Base-by-base conservation (phyloP, 2,329 filamentous ascomycete species). In the Zasmidium cellare region DNA sequence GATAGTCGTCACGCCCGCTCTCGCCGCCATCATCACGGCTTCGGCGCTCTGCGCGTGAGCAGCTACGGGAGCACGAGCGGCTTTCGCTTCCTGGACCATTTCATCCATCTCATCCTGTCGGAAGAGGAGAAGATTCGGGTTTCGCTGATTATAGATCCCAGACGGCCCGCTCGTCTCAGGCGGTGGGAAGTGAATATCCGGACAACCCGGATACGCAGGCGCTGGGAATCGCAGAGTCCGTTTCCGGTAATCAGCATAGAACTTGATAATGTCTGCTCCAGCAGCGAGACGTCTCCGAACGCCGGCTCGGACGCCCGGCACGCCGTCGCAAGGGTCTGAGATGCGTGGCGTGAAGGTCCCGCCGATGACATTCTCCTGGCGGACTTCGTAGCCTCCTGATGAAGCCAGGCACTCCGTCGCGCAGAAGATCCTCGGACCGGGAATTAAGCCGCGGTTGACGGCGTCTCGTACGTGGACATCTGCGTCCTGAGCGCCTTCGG, bases 381-480 rank as follows among this genome's bases (percentile, higher is more conserved):
- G 58, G 11, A 78, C 67, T 63, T 80, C 81, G 62, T 82, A 84
- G 0, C 79, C 77, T 9, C 80, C 78, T 9, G 75, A 79, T 41
- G 75, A 79, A 3, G 81, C 80, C 12, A 85, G 70, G 19, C 76
- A 76, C 55, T 81, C 76, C 0, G 81, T 84, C 2, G 81, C 79
- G 24, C 84, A 82, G 66, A 84, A 83, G 41, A 85, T 74, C 2
- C 83, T 77, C 0, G 83, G 82, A 0, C 83, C 83, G 0, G 81
- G 80, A 1, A 77, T 78, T 11, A 85, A 65, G 3, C 81, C 82
- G 6, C 82, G 79, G 60, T 82, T 82, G 64, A 85, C 77, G 31
- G 78, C 77, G 66, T 85, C 80, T 9, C 82, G 76, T 2, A 85
- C 69, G 54, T 77, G 77, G 41, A 77, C 76, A 66, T 85, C 82